Conservation (phyloP, 345 rosid species). For the Salix arbutifolia region DNA sequence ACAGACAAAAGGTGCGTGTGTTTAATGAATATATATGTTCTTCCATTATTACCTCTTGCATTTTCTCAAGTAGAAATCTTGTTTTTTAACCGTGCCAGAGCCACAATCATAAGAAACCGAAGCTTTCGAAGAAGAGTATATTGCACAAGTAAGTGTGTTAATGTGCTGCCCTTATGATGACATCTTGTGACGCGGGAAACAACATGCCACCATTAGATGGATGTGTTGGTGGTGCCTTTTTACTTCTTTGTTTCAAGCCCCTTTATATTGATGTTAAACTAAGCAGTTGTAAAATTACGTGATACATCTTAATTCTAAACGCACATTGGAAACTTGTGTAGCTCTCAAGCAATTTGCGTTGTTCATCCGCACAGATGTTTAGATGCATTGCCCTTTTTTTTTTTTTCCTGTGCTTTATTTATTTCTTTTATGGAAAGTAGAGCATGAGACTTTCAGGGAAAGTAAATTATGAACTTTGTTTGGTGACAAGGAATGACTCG, state of each 20-base stretch:
- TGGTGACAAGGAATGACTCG: too few relatives aligned
- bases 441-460: too few relatives aligned
- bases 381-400: too few relatives aligned
- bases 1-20: slow-evolving; percentile 55
- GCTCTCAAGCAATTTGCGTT: background rate
- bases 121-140: slow-evolving; percentile 63
- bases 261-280: background rate
- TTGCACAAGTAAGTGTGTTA: slow-evolving; percentile 58
- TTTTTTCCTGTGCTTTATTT: too few relatives aligned
- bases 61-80: background rate
- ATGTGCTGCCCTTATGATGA: background rate
- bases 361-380: too few relatives aligned
- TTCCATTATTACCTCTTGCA: background rate
- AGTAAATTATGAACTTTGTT: too few relatives aligned
- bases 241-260: too few relatives aligned
- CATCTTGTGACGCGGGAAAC: background rate
- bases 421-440: too few relatives aligned
- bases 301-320: background rate
- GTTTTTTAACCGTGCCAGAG: slow-evolving; percentile 39
- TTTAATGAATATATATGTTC: background rate
- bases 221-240: background rate
- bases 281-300: background rate
- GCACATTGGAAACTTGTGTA: background rate
- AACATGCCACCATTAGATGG: background rate
- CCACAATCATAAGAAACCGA: slow-evolving; percentile 65